Evolutionary conservation across 441 rosid genomes (phyloP), one percentile per base, ranked within the genome.

Genomic region (Croton setiger): DNA sequence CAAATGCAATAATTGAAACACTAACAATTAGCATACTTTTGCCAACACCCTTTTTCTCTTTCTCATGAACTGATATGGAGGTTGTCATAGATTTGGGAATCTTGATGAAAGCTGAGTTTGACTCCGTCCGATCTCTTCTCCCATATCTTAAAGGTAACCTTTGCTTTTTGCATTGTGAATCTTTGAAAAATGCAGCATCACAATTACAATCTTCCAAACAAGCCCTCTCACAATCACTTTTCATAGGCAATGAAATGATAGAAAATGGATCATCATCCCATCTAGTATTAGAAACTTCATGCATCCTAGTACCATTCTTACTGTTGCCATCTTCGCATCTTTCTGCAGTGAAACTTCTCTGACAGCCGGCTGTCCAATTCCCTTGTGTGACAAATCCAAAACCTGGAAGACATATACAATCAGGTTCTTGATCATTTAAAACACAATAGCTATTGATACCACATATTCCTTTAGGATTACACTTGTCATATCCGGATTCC

Each of bases 121-220:
- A 33, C 3, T 44, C 13, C 18, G 6, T 7, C 0, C 0, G 0
- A 31, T 17, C 3, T 70, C 71, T 58, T 68, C 51, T 68, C 14
- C 82, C 79, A 21, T 52, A 81, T 61, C 72, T 72, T 43, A 78
- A 64, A 36, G 84, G 82, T 3, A 78, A 75, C 71, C 64, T 74
- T 41, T 70, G 77, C 70, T 67, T 72, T 23, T 7, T 64, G 76
- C 88, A 80, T 0, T 9, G 0, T n/a, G 72, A 64, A 2, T 1
- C 4, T 0, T 4, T 7, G 66, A 56, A 84, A 0, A 71, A 9
- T 0, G 76, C 88, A 3, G 62, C 33, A 44, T 44, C 48, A 44
- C 48, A 44, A 44, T 10, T 11, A 44, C 48, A 44, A 44, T 44
- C 48, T 14, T 53, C 52, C 59, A 64, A 43, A 36, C 83, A 76